Percentiles rank a stretch among this genome's conserved stretches.
Conservation (phyloP, 2,329 filamentous ascomycete genomes). For the Colletotrichum sp. region DNA sequence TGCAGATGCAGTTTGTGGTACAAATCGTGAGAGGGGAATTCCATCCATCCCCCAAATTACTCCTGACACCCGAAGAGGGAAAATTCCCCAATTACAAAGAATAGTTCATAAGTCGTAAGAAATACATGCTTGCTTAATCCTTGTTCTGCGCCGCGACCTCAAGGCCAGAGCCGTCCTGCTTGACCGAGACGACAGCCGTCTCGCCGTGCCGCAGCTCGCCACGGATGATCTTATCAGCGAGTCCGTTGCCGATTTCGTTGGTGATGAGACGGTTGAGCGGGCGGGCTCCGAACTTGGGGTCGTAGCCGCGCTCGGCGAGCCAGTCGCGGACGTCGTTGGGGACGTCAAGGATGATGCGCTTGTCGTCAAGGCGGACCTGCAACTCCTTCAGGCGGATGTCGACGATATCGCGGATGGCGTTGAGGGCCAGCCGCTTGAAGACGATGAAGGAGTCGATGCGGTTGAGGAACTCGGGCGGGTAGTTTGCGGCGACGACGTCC, state of each 20-base stretch:
- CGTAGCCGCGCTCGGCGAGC: constrained; percentile 89
- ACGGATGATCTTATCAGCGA: constrained; percentile 91
- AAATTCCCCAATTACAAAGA: neutral
- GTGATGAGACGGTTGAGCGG: constrained; percentile 91
- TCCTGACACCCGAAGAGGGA: neutral
- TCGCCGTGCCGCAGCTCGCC: constrained; percentile 81
- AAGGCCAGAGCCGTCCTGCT: constrained; percentile 63
- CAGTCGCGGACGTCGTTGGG: constrained; percentile 77
- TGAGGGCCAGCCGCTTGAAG: constrained; percentile 83
- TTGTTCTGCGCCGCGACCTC: constrained; percentile 43
- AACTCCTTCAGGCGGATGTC: constrained; percentile 89
- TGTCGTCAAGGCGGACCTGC: constrained; percentile 81
- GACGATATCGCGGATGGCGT: constrained; percentile 87
- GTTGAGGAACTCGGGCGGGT: constrained; percentile 95
- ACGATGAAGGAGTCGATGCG: constrained; percentile 96
- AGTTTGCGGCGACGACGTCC: constrained; percentile 77
- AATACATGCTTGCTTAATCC: neutral
- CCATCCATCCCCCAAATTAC: neutral
- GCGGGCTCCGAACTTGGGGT: constrained; percentile 88
- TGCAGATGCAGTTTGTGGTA: neutral
- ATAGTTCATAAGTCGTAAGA: neutral
- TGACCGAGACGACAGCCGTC: constrained; percentile 72
- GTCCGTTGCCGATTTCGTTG: constrained; percentile 85
- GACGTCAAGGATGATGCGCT: constrained; percentile 79
- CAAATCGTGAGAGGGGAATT: constrained; percentile 1